These are phyloP conservation scores for Penicillium brasilianum DNA, from an alignment of 2,329 filamentous ascomycete species.

Conservation along the genomic window DNA sequence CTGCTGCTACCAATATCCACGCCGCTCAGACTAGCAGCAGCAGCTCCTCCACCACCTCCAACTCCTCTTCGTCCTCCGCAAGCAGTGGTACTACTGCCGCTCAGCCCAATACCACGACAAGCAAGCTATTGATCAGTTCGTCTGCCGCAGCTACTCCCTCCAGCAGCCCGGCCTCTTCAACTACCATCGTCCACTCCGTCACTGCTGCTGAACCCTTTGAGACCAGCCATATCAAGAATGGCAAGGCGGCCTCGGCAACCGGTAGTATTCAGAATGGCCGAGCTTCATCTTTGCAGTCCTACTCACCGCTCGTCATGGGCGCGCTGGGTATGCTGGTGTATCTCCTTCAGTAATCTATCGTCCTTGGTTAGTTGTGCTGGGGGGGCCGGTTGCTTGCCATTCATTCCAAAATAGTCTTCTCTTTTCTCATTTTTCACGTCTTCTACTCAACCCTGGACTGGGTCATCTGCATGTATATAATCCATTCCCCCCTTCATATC, in stretches of 20 bases:
- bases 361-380: background rate
- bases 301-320: conserved; percentile 40
- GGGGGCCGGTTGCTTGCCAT: conserved; percentile 4
- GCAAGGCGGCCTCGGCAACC: conserved; percentile 22
- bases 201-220: conserved; percentile 11
- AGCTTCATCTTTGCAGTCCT: conserved; percentile 33
- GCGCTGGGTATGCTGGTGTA: conserved; percentile 41
- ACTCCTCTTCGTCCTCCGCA: conserved; percentile 11
- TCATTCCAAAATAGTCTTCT: conserved; percentile 10
- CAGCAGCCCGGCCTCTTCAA: conserved; percentile 25
- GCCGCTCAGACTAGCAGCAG: conserved; percentile 19
- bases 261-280: conserved; percentile 23
- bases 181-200: conserved; percentile 21
- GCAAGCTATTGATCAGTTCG: conserved; percentile 57
- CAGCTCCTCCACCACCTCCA: conserved; percentile 20
- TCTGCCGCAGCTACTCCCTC: conserved; percentile 28
- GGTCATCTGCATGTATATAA: conserved; percentile 31
- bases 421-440: background rate
- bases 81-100: conserved; percentile 26
- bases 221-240: conserved; percentile 18
- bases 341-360: conserved; percentile 30
- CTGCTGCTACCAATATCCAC: conserved; percentile 11
- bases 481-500: conserved; percentile 28
- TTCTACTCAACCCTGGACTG: conserved; percentile 7
- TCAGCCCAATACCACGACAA: conserved; percentile 55